Base-by-base conservation (phyloP, 2,329 filamentous ascomycete species). In the Byssochlamys sp. region DNA sequence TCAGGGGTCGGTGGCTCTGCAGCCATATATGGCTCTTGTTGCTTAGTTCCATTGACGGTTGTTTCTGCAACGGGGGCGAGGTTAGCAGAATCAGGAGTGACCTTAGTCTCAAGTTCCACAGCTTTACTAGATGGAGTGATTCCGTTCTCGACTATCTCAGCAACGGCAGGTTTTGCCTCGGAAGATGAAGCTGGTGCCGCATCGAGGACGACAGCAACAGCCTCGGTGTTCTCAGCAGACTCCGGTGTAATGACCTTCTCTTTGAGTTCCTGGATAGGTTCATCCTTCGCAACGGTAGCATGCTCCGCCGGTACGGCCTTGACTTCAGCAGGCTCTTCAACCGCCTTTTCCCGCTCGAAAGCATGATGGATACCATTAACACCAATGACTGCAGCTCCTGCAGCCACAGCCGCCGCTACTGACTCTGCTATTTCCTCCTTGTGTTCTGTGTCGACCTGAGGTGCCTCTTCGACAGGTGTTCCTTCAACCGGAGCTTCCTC, bases 1-100 rank as follows among this genome's bases (percentile, higher is more conserved):
- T 71, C 71, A 26, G 65, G 66, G 12, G 66, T 65, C 35, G 64
- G 66, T 27, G 61, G 61, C 31, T 66, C 63, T 52, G 63, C 56
- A 54, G 56, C 57, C 48, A 56, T 51, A 53, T 57, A 56, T 45
- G 60, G 60, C 35, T 60, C 58, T 50, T 59, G 31, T 57, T 62
- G 61, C 64, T 68, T 66, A 65, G 61, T 55, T 56, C 62, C 60
- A 56, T 63, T 57, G 29, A 63, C 54, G 55, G 67, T 60, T 27
- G 60, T 19, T 55, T 66, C 60, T 24, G 60, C 52, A 7, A 56
- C 57, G 52, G 60, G 45, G 54, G 55, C 25, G 56, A 51, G 33
- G 26, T 24, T 7, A 35, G 45, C 54, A 25, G 54, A 24, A 4
- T 56, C 24, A 53, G 45, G 31, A 1, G 31, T 12, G 5, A 33